Conservation (phyloP, 192 early-diverging fungal genomes). For the Rhizoclosmatium sp. region DNA sequence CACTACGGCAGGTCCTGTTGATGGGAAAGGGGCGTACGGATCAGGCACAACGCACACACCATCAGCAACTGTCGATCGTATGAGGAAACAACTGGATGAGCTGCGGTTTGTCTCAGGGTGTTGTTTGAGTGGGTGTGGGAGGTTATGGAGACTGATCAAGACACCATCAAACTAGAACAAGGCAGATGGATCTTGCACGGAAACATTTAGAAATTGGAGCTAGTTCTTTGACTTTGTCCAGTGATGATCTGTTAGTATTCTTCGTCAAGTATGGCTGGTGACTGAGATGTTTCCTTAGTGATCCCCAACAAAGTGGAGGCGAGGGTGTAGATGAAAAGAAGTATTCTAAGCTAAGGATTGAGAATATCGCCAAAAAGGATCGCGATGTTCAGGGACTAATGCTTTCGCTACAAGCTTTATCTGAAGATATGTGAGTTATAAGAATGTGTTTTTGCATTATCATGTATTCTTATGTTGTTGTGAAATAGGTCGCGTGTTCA, state of each 20-base stretch:
- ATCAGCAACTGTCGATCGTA: not conserved
- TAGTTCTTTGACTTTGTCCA: not conserved
- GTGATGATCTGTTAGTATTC: constrained; percentile 17
- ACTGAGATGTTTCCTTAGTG: not conserved
- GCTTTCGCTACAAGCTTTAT: constrained; percentile 9
- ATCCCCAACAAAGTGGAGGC: not conserved
- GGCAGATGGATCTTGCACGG: constrained; percentile 27
- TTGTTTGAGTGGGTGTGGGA: not conserved
- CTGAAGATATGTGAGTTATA: constrained; percentile 22
- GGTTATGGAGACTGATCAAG: not conserved
- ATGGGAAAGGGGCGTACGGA: not conserved
- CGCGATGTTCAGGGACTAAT: constrained; percentile 20
- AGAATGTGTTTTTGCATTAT: not conserved
- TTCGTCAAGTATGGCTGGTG: not conserved
- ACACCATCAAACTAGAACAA: constrained; percentile 5
- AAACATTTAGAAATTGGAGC: constrained; percentile 29
- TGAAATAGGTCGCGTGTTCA: constrained; percentile 2
- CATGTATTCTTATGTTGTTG: not conserved
- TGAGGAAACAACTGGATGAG: constrained; percentile 33
- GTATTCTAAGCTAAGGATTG: not conserved
- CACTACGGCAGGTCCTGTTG: not conserved
- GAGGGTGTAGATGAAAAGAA: not conserved
- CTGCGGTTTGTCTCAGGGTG: constrained; percentile 7
- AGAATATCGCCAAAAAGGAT: constrained; percentile 19
- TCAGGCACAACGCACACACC: not conserved